Percentiles rank a stretch among this genome's conserved stretches.
Conservation (phyloP, 306 rosid genomes). For the Oxytropis ochrocephala region DNA sequence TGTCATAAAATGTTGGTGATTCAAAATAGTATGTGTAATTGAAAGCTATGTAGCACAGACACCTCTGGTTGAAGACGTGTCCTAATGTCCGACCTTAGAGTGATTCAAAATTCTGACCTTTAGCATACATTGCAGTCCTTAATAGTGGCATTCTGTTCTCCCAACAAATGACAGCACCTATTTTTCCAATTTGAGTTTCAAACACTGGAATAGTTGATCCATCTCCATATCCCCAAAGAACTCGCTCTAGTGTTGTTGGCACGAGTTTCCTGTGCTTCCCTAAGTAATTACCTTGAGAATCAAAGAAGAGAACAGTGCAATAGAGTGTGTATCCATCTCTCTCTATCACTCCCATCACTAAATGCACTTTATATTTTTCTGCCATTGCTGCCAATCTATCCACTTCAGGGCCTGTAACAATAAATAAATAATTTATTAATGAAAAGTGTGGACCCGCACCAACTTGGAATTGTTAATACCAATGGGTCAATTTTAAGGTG, state of each 20-base stretch:
- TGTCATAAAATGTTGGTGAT: neutral
- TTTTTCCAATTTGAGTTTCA: conserved; percentile 78
- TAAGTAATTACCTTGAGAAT: conserved; percentile 71
- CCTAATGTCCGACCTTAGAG: no score
- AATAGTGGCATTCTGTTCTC: conserved; percentile 84
- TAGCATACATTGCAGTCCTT: conserved; percentile 89
- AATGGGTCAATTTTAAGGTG: no score
- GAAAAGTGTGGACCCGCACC: no score
- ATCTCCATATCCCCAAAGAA: conserved; percentile 93
- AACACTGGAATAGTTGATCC: conserved; percentile 91
- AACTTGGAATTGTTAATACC: no score
- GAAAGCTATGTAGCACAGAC: no score
- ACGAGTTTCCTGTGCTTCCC: conserved; percentile 90
- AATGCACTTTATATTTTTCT: conserved; percentile 66
- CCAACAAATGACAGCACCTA: conserved; percentile 92
- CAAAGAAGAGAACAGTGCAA: conserved; percentile 77
- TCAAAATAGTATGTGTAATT: no score
- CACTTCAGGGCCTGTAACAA: conserved; percentile 66
- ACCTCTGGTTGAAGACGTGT: no score
- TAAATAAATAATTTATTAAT: no score
- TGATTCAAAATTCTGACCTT: conserved; percentile 70
- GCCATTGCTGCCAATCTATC: conserved; percentile 89
- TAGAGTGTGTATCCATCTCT: conserved; percentile 88
- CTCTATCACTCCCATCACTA: conserved; percentile 92
- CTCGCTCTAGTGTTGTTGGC: conserved; percentile 79